A percentile compares a stretch with the other conserved stretches of the same genome.
Evolutionary conservation across 2,329 filamentous ascomycete species (phyloP).

Genomic region (Stachybotrys elegans): DNA sequence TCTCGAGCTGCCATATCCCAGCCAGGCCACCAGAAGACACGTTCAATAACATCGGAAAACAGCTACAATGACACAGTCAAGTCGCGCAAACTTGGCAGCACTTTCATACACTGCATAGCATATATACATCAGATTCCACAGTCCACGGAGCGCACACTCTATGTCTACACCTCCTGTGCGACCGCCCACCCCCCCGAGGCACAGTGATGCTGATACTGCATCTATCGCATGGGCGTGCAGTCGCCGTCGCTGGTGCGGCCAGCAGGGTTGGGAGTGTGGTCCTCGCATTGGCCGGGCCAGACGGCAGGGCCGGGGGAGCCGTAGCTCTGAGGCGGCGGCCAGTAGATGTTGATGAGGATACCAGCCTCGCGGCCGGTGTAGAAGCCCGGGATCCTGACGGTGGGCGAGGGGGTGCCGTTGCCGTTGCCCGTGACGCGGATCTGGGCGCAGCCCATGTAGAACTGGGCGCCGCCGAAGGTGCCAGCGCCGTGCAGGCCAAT

Average conservation of each 20-base stretch:
- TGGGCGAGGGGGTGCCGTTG: constrained; percentile 12
- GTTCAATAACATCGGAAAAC: no score
- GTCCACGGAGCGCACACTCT: no score
- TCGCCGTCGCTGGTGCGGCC: constrained; percentile 22
- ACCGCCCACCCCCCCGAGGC: no score
- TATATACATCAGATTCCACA: no score
- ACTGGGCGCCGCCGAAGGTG: constrained; percentile 23
- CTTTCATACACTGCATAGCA: no score
- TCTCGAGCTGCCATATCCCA: no score
- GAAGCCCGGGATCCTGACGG: constrained; percentile 22
- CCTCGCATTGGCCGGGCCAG: constrained; percentile 22
- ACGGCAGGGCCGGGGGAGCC: constrained; percentile 18
- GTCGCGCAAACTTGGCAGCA: no score
- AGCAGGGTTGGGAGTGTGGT: constrained; percentile 23
- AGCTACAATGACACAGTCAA: no score
- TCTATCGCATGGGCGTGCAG: constrained; percentile 17
- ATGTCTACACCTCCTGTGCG: no score
- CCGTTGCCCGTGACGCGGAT: constrained; percentile 14
- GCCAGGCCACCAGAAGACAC: no score
- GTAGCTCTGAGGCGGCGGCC: constrained; percentile 20
- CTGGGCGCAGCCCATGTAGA: constrained; percentile 21
- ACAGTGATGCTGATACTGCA: no score
- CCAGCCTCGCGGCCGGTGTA: constrained; percentile 21
- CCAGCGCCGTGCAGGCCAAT: constrained; percentile 24
- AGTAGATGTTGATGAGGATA: constrained; percentile 24